Conservation (phyloP, 2,329 filamentous ascomycete species). For the Hypocreales sp. region DNA sequence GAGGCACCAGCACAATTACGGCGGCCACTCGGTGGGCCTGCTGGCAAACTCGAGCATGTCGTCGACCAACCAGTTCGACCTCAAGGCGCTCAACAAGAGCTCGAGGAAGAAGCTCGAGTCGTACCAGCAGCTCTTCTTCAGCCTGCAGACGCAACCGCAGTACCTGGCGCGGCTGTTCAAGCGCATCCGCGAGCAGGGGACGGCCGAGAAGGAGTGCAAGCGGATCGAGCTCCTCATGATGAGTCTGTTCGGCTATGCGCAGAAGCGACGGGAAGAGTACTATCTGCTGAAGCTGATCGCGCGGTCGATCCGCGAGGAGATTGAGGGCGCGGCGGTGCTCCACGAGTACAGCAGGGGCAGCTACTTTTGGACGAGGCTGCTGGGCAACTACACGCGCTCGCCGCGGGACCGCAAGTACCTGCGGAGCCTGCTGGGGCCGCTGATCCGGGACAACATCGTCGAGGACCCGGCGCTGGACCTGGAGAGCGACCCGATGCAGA, state of each 20-base stretch:
- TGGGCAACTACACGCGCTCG: constrained; percentile 77
- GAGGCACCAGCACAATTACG: constrained; percentile 90
- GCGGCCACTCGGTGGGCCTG: constrained; percentile 71
- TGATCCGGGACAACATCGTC: constrained; percentile 84
- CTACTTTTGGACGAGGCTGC: constrained; percentile 83
- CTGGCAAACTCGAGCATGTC: constrained; percentile 79
- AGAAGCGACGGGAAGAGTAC: constrained; percentile 94
- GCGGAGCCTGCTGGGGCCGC: constrained; percentile 66
- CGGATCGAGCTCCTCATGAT: constrained; percentile 87
- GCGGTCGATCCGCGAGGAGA: constrained; percentile 70
- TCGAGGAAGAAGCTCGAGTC: constrained; percentile 90
- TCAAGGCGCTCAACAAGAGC: constrained; percentile 94
- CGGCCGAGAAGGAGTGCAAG: constrained; percentile 83
- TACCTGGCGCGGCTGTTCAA: constrained; percentile 85
- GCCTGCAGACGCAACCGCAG: constrained; percentile 88
- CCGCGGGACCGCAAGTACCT: constrained; percentile 87
- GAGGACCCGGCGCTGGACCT: constrained; percentile 83
- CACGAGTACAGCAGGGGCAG: constrained; percentile 82
- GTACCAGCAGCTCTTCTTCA: constrained; percentile 96
- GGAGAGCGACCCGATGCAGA: constrained; percentile 94
- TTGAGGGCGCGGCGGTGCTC: constrained; percentile 55
- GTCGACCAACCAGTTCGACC: constrained; percentile 83
- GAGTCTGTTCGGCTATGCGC: constrained; percentile 91
- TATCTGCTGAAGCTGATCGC: constrained; percentile 82
- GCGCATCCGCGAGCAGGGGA: constrained; percentile 66